Evolutionary conservation across 2,329 filamentous ascomycete species (phyloP), one percentile per base, ranked within the genome.

Genomic region (Samsoniella hepiali): DNA sequence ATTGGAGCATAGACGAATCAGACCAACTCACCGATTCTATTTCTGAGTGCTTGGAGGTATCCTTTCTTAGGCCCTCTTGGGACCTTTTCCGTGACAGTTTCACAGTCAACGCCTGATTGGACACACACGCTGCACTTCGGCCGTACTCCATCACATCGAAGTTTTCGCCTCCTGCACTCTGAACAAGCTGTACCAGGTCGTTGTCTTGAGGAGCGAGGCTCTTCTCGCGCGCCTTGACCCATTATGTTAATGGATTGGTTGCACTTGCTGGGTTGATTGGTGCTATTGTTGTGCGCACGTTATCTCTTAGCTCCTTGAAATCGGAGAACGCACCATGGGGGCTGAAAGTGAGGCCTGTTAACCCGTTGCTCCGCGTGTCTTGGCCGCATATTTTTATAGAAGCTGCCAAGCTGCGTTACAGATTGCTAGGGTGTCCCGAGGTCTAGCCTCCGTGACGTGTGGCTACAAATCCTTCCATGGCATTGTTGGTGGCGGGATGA

Each of bases 91-190:
- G 62, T 56, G 22, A 49, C 63, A n/a, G 64, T 36, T 34, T 65
- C 36, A 62, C 64, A 65, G 4, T 38, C 15, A 9, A 44, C 36
- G 10, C 64, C 64, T 3, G 64, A 54, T 40, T 59, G 56, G 11
- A 47, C 31, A 32, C 64, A 65, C 17, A 58, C 49, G 31, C 49
- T 29, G 54, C 64, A 65, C 22, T 59, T 62, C 13, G 64, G 64
- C 29, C 63, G 62, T 29, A 58, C 29, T 17, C 64, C 56, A 36
- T 65, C 64, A 32, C 64, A 65, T 10, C 64, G 53, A 22, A 65
- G 58, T 17, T 65, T 65, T 15, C 64, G 64, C 7, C 64, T 36
- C 27, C 64, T 56, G n/a, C 64, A 65, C 32, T 65, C 64, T 34
- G 63, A 38, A 17, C 64, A 65, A 11, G 64, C 64, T 53, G 50